phyloP scores from a whole-genome alignment of 441 rosid species.

The Jatropha multifida region DNA sequence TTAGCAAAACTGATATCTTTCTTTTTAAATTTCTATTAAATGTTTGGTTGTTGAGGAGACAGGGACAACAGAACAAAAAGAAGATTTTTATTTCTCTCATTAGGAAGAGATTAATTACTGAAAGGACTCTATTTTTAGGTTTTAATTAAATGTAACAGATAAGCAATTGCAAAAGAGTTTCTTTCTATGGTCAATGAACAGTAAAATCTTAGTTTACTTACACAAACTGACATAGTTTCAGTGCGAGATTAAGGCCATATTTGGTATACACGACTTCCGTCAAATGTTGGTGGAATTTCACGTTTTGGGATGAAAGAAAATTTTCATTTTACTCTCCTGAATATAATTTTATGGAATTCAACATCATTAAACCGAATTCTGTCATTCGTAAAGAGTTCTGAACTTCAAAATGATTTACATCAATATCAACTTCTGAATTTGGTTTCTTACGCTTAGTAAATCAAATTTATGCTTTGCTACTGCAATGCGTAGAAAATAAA shows the following conservation, averaged over 20 bases:
- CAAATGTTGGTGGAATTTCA: too few species aligned
- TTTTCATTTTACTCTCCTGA: too few species aligned
- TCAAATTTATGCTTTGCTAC: neutral
- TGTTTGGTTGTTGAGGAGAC: neutral
- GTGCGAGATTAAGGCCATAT: too few species aligned
- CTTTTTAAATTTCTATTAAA: neutral
- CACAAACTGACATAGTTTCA: neutral
- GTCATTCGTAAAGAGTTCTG: too few species aligned
- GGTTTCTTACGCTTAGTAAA: neutral
- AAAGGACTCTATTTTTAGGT: neutral
- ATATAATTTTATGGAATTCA: too few species aligned
- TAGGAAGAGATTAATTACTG: neutral
- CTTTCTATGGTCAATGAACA: neutral
- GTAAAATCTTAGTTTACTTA: neutral
- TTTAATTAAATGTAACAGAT: neutral
- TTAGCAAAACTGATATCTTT: conserved; percentile 17
- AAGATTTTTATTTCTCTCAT: neutral
- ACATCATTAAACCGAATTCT: too few species aligned
- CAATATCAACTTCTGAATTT: too few species aligned
- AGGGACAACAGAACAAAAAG: neutral
- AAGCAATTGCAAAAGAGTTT: too few species aligned
- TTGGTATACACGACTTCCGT: too few species aligned
- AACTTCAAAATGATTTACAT: too few species aligned
- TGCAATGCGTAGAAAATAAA: neutral
- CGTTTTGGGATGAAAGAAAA: too few species aligned